Conservation (phyloP, 805 yeast species). For the Sungouiozyma intestinalis region DNA sequence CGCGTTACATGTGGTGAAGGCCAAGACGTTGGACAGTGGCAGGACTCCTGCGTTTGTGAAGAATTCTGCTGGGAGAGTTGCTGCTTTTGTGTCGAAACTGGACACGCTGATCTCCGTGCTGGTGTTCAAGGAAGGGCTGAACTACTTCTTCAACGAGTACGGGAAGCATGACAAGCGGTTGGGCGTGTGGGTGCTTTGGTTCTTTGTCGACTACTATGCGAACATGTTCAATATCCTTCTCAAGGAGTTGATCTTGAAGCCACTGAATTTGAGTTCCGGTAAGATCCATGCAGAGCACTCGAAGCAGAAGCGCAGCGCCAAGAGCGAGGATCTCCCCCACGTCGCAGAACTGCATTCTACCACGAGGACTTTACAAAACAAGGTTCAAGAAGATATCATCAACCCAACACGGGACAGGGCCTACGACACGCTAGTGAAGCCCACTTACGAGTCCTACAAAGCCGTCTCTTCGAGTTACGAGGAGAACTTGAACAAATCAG, state of each 20-base stretch:
- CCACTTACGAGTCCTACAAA: slow-evolving; percentile 18
- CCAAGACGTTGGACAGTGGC: neutral
- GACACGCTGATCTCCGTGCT: slow-evolving; percentile 21
- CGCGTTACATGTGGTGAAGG: neutral
- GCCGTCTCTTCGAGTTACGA: slow-evolving; percentile 23
- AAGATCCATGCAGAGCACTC: neutral
- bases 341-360: slow-evolving; percentile 21
- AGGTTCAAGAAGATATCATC: slow-evolving; percentile 10
- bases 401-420: slow-evolving; percentile 4
- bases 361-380: slow-evolving; percentile 19
- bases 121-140: slow-evolving; percentile 25
- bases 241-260: slow-evolving; percentile 21
- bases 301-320: slow-evolving; percentile 1
- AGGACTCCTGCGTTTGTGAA: slow-evolving; percentile 2
- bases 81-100: slow-evolving; percentile 3
- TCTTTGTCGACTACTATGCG: slow-evolving; percentile 24
- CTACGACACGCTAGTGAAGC: slow-evolving; percentile 10
- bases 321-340: slow-evolving; percentile 14
- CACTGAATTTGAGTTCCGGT: slow-evolving; percentile 11
- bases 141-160: slow-evolving; percentile 14
- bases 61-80: neutral
- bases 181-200: slow-evolving; percentile 24
- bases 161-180: slow-evolving; percentile 11
- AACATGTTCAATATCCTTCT: slow-evolving; percentile 22
- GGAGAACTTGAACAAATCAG: slow-evolving; percentile 18